phyloP scores from a whole-genome alignment of 345 rosid genomes.

The Eucalyptus viminalis region DNA sequence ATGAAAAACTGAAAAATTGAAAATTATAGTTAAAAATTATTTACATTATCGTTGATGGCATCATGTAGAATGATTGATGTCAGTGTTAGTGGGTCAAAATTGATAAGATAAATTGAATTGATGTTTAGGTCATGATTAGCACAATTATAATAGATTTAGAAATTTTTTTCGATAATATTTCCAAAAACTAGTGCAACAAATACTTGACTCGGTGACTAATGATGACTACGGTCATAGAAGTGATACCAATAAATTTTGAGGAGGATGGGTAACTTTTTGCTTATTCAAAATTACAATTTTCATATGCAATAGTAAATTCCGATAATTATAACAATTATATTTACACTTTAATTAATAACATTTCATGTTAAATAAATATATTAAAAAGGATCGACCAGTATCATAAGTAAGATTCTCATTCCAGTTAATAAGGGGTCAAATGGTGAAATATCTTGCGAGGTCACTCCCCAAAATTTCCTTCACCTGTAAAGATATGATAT shows the following conservation, averaged over 20 bases:
- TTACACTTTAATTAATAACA: background rate
- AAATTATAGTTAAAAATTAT: too few species aligned
- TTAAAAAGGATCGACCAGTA: background rate
- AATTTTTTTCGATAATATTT: too few species aligned
- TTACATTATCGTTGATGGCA: rapidly evolving
- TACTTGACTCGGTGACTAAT: background rate
- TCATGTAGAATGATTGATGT: too few species aligned
- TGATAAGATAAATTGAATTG: rapidly evolving
- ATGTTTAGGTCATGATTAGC: too few species aligned
- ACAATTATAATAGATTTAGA: too few species aligned
- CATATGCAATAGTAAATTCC: background rate
- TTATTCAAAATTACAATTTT: background rate
- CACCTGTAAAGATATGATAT: background rate
- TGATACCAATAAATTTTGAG: background rate
- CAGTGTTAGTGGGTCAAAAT: too few species aligned
- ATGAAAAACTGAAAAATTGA: too few species aligned
- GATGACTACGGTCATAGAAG: too few species aligned
- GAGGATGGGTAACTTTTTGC: background rate
- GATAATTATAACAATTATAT: background rate
- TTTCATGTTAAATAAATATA: background rate
- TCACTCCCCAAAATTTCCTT: background rate
- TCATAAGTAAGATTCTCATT: background rate
- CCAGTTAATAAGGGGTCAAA: background rate
- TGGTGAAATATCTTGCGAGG: background rate
- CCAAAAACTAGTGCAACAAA: rapidly evolving